phyloP scores from a whole-genome alignment of 164 flowering plant genomes.

The Chimonanthus salicifolius region DNA sequence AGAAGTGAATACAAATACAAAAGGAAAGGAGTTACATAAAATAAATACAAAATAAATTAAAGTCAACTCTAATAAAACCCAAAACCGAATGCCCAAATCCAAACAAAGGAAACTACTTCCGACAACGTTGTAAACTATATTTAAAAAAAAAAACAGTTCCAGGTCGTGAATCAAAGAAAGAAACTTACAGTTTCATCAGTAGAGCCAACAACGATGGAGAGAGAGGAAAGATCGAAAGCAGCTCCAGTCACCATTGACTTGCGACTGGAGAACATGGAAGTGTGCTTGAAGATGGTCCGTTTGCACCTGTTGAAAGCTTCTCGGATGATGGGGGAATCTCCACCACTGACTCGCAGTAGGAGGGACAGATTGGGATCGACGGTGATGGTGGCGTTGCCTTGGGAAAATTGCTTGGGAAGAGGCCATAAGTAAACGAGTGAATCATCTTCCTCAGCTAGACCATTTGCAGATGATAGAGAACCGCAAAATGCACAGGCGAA shows the following conservation, averaged over 20 bases:
- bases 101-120: neutral
- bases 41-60: no score
- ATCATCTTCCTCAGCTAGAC: neutral
- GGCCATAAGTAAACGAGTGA: constrained; percentile 75
- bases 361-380: constrained; percentile 69
- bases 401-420: constrained; percentile 51
- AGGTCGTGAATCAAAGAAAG: no score
- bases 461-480: neutral
- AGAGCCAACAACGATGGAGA: constrained; percentile 26
- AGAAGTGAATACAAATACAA: no score
- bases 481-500: neutral
- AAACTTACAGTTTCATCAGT: constrained; percentile 28
- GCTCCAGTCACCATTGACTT: constrained; percentile 7
- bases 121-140: no score
- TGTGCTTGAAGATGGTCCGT: constrained; percentile 54
- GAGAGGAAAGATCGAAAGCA: constrained; percentile 40
- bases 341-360: constrained; percentile 39
- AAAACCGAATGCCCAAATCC: neutral
- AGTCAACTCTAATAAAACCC: no score
- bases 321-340: constrained; percentile 37
- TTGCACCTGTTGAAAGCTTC: constrained; percentile 64
- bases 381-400: constrained; percentile 54
- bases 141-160: neutral
- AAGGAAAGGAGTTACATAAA: no score
- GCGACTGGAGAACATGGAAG: constrained; percentile 12